Evolutionary conservation across 352 stramenopile species (phyloP), one percentile per base, ranked within the genome.

Genomic region (Phytophthora syringae): DNA sequence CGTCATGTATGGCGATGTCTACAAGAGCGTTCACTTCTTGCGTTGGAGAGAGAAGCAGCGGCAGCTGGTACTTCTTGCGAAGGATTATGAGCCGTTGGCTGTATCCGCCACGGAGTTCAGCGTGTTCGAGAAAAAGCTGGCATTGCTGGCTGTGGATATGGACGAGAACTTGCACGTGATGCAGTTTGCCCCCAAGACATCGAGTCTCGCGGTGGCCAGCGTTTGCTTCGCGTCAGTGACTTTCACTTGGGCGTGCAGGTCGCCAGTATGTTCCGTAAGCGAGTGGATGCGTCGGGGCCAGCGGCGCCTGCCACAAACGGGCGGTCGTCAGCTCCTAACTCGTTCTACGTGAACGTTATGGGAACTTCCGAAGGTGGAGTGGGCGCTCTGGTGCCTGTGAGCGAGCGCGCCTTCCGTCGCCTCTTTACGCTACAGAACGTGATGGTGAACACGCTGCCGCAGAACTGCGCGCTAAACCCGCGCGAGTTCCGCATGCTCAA

Each of bases 391-490:
- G 77, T 95, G 16, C 88, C 89, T 3, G 82, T 95, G 2, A 66
- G 76, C 24, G 89, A 97, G 61, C 82, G 85, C 20, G 77, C 91
- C 1, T 97, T 96, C 56, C 89, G 89, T 2, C 88, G 88, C 10
- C 71, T 97, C 9, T 94, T 95, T 56, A 95, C 89, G 25, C 64
- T 97, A 16, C 89, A 97, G 61, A 95, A 90, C 49, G 88, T 95
- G 37, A 95, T 97, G 88, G 85, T 95, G 60, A 95, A 93, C 70
- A 93, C 88, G 48, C 64, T 95, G 36, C 88, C 83, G 36, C 88
- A 96, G 40, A 94, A 94, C 56, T 90, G 82, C 30, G 88, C 87
- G 36, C 40, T 97, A 44, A 97, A 97, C 52, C 89, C 89, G 27
- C 84, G 89, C 16, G 87, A 94, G 43, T 97, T 95, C 63, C 87